Evolutionary conservation across 495 filamentous ascomycete genomes (phyloP), one percentile per base, ranked within the genome.

Genomic region (Monascus purpureus): DNA sequence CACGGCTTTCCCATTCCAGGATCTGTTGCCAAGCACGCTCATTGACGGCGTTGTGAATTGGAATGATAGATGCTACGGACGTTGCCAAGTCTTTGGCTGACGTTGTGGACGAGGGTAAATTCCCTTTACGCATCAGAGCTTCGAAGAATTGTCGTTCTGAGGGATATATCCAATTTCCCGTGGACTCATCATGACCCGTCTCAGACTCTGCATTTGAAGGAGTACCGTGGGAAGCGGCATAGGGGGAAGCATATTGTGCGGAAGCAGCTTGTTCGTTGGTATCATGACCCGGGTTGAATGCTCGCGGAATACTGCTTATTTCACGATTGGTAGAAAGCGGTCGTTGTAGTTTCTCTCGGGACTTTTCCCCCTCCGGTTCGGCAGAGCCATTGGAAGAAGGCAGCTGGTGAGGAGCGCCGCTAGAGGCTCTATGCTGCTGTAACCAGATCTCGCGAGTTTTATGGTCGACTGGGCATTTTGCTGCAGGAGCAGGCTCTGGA

Each of bases 21-120:
- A 90, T 90, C 61, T 87, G 77, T 33, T 70, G 61, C 82, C 82
- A 90, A 2, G 82, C 82, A 29, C 80, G 70, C 65, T 90, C 82
- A 57, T 88, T 90, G 47, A 97, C 90, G 31, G 90, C 90, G 53
- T 97, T 97, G 55, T 97, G 90, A 49, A 97, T 95, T 1, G 90
- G 90, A 29, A 96, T 87, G 17, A 96, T 84, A 14, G 80, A 77
- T 33, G 70, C 72, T 72, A 95, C 93, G 46, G 92, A 82, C 13
- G 65, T 59, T 1, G 74, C 72, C 17, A 65, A 39, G 37, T 65
- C 58, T 1, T 52, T 51, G 2, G 59, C 45, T 3, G 60, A 54
- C n/a, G 42, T 32, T 1, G 57, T 53, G 5, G 62, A 61, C 12
- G 34, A 34, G 6, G 62, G 59, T 0, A 51, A 57, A 38, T 61